Evolutionary conservation across 2,329 filamentous ascomycete species (phyloP).

Genomic region (Aspergillus brasiliensis): DNA sequence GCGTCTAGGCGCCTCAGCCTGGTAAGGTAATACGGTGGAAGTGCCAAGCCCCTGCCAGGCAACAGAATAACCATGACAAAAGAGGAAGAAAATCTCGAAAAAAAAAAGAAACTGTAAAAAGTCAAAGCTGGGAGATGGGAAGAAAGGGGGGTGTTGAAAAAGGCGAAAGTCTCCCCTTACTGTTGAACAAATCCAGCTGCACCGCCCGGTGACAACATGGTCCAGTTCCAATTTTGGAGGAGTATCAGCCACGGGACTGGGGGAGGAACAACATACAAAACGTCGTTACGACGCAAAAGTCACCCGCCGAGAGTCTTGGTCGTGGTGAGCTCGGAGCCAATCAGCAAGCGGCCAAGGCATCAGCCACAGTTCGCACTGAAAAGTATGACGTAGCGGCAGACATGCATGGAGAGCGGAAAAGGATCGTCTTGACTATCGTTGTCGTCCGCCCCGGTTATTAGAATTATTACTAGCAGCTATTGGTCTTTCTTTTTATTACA

Average conservation of each 20-base stretch:
- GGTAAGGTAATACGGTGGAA: background rate
- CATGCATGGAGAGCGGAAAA: background rate
- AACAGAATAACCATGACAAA: slow-evolving; percentile 6
- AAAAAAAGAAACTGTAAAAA: background rate
- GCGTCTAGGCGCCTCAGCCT: background rate
- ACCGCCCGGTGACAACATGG: background rate
- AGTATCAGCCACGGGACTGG: background rate
- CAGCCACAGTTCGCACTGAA: slow-evolving; percentile 14
- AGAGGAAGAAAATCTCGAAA: background rate
- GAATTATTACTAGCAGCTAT: background rate
- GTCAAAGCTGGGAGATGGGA: background rate
- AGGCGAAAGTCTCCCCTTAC: background rate
- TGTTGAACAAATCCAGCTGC: background rate
- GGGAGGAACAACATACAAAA: background rate
- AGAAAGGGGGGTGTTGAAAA: background rate
- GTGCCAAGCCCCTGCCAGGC: slow-evolving; percentile 3
- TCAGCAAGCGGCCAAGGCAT: slow-evolving; percentile 1
- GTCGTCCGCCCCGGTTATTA: background rate
- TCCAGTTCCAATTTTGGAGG: background rate
- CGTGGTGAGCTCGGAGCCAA: slow-evolving; percentile 10
- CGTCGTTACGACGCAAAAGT: slow-evolving; percentile 15
- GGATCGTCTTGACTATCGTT: slow-evolving; percentile 2
- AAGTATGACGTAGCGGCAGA: slow-evolving; percentile 12
- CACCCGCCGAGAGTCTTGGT: slow-evolving; percentile 2
- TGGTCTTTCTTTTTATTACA: background rate